Percentiles rank a stretch among this genome's conserved stretches.
phyloP scores from a whole-genome alignment of 257 asterid genomes.

The Gentiana macrophylla region DNA sequence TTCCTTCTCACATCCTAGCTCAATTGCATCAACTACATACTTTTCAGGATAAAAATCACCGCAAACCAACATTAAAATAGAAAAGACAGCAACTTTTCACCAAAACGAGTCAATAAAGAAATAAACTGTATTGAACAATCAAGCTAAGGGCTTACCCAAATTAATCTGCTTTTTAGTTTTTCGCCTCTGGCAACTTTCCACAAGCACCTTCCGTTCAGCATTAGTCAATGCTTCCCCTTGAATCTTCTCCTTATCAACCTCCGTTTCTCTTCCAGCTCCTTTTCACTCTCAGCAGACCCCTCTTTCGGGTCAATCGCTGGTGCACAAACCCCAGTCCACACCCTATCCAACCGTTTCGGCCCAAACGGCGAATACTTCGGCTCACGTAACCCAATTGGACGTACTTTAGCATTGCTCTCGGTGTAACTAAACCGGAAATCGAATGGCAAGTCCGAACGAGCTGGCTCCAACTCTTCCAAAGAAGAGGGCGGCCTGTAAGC shows the following conservation, averaged over 20 bases:
- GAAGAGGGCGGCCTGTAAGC: constrained; percentile 88
- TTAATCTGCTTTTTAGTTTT: constrained; percentile 69
- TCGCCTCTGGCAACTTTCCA: constrained; percentile 58
- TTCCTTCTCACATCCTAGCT: too few species aligned
- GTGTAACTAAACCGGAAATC: constrained; percentile 97
- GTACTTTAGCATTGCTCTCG: constrained; percentile 48
- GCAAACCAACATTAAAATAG: too few species aligned
- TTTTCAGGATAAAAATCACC: too few species aligned
- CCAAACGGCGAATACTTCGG: constrained; percentile 97
- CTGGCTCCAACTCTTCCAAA: constrained; percentile 35
- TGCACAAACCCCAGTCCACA: constrained; percentile 94
- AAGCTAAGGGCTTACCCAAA: constrained; percentile 39
- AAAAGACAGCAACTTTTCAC: background rate
- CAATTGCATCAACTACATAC: too few species aligned
- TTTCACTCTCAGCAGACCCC: constrained; percentile 40
- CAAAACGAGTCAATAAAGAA: background rate
- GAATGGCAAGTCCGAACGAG: constrained; percentile 60
- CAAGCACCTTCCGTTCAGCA: constrained; percentile 70
- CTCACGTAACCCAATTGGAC: constrained; percentile 89
- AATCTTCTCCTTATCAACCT: constrained; percentile 36
- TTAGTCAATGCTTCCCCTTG: constrained; percentile 66
- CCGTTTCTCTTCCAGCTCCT: constrained; percentile 68
- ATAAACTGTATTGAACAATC: too few species aligned
- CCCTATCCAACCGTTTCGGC: constrained; percentile 65
- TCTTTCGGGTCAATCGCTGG: constrained; percentile 73